Conservation (phyloP, 2,329 filamentous ascomycete genomes). For the Ophiostoma triangulosporum region DNA sequence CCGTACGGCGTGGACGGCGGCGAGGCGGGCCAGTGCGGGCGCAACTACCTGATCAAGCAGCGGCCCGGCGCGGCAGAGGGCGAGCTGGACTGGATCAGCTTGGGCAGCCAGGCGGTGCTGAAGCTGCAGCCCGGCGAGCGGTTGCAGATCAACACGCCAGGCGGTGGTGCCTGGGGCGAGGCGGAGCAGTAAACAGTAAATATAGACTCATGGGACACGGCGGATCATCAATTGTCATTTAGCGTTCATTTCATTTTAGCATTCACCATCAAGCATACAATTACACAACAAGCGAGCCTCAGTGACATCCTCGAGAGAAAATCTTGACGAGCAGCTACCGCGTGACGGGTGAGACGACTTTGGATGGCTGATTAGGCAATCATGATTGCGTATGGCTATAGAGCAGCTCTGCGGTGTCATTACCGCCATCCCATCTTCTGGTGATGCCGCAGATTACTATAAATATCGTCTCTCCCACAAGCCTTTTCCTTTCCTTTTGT, state of each 20-base stretch:
- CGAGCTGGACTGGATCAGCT: conserved; percentile 29
- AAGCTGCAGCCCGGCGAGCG: conserved; percentile 16
- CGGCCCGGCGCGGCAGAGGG: neutral
- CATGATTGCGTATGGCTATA: no score
- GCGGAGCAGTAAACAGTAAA: neutral
- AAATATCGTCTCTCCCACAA: neutral
- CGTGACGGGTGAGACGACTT: no score
- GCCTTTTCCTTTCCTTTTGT: neutral
- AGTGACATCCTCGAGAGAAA: no score
- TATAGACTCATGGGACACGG: neutral
- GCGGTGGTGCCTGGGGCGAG: conserved; percentile 46
- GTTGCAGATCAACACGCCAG: conserved; percentile 47
- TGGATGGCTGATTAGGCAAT: no score
- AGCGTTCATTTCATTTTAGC: neutral
- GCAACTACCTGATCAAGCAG: conserved; percentile 13
- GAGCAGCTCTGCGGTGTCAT: no score
- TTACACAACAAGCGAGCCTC: no score
- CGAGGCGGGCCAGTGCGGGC: conserved; percentile 13
- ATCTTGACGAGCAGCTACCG: no score
- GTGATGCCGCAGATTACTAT: neutral
- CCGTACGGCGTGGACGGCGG: conserved; percentile 25
- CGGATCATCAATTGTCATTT: neutral
- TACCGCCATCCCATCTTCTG: no score
- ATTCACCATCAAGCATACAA: no score
- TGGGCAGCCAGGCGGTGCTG: neutral